Evolutionary conservation across 2,329 filamentous ascomycete species (phyloP).

Genomic region (Colletotrichum sp.): DNA sequence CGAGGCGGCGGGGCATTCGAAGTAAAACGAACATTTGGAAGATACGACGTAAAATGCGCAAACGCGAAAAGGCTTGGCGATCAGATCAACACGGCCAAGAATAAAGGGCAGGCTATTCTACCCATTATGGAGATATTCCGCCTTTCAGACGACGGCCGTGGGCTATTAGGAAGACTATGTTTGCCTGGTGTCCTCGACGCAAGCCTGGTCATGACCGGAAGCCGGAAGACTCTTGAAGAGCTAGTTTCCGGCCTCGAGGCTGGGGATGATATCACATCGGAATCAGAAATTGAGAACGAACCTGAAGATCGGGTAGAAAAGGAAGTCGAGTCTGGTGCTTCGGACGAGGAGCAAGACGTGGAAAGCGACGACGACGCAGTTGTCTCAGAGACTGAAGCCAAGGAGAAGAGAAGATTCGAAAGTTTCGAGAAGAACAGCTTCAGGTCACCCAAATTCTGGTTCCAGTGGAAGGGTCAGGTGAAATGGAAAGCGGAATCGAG

Average conservation of each 20-base stretch:
- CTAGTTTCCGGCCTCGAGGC: neutral
- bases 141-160: constrained; percentile 4
- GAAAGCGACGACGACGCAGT: neutral
- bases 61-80: neutral
- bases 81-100: rapidly evolving
- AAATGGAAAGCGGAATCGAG: rapidly evolving
- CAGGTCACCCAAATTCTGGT: constrained; percentile 15
- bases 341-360: neutral
- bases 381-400: neutral
- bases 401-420: neutral
- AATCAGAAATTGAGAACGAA: neutral
- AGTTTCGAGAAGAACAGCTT: constrained; percentile 18
- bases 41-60: constrained; percentile 5
- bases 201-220: neutral
- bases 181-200: neutral
- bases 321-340: neutral
- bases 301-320: neutral
- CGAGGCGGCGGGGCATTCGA: constrained; percentile 4
- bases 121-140: neutral
- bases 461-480: constrained; percentile 3
- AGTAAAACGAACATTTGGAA: constrained; percentile 3
- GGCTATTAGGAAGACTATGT: neutral
- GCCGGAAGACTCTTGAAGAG: neutral
- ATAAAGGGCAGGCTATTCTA: neutral
- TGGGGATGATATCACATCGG: neutral